A percentile compares a stretch with the other conserved stretches of the same genome.
phyloP scores from a whole-genome alignment of 208 protist genomes.

The Wallacemonas collosoma region DNA sequence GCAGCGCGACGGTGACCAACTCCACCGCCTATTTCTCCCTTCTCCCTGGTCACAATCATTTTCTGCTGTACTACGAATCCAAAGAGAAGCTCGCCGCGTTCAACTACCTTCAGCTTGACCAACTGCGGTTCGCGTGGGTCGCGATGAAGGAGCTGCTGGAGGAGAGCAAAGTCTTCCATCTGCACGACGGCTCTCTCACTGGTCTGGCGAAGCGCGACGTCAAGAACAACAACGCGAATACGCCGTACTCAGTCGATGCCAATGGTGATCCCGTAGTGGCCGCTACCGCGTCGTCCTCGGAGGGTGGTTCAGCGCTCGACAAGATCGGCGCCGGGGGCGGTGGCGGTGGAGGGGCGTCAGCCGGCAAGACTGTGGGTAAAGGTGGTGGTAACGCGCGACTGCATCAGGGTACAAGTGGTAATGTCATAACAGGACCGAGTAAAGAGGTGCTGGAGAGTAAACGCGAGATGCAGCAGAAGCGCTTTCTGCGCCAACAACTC shows the following conservation, averaged over 20 bases:
- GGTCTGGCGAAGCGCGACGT: slow-evolving; percentile 63
- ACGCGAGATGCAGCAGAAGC: slow-evolving; percentile 51
- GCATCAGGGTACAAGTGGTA: slow-evolving; percentile 41
- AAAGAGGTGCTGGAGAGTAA: slow-evolving; percentile 46
- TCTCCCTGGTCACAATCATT: slow-evolving; percentile 62
- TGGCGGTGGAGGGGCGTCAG: neutral
- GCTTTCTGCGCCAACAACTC: slow-evolving; percentile 62
- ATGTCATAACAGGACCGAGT: slow-evolving; percentile 54
- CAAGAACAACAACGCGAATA: slow-evolving; percentile 58
- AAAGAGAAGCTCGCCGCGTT: slow-evolving; percentile 45
- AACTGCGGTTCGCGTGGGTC: slow-evolving; percentile 73
- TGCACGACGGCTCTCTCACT: slow-evolving; percentile 60
- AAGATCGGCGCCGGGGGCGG: slow-evolving; percentile 11
- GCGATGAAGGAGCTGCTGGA: slow-evolving; percentile 72
- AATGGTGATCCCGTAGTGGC: neutral
- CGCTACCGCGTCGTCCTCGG: neutral
- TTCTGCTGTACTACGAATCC: slow-evolving; percentile 73
- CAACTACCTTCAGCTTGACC: slow-evolving; percentile 76
- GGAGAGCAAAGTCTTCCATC: slow-evolving; percentile 53
- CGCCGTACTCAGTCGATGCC: slow-evolving; percentile 29
- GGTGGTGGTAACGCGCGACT: slow-evolving; percentile 23
- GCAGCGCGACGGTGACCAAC: slow-evolving; percentile 44
- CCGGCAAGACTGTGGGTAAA: slow-evolving; percentile 1
- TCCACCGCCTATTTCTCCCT: slow-evolving; percentile 67
- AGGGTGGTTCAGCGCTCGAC: neutral